Evolutionary conservation across 164 flowering plant genomes (phyloP).

Genomic region (Chimonanthus salicifolius): DNA sequence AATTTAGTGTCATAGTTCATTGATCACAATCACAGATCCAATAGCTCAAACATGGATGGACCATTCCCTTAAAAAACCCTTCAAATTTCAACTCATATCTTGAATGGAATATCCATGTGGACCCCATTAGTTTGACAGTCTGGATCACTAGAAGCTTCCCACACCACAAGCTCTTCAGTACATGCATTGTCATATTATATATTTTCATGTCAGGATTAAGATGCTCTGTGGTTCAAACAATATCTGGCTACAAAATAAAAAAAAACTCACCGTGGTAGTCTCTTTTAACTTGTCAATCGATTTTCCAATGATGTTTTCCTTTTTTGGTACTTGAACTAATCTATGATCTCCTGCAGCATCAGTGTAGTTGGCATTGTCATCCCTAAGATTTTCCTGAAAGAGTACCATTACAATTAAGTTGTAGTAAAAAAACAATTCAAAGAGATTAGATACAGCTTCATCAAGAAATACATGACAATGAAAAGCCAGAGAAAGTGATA

Average conservation of each 20-base stretch:
- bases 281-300: slow-evolving; percentile 77
- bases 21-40: too few species aligned
- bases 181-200: neutral
- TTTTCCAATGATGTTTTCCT: slow-evolving; percentile 55
- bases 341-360: slow-evolving; percentile 20
- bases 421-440: neutral
- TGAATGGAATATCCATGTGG: too few species aligned
- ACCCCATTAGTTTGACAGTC: neutral
- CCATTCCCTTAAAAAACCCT: too few species aligned
- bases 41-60: too few species aligned
- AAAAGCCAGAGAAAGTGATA: too few species aligned
- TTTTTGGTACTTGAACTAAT: slow-evolving; percentile 49
- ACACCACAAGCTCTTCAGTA: neutral
- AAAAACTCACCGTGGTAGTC: slow-evolving; percentile 61
- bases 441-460: neutral
- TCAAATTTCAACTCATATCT: too few species aligned
- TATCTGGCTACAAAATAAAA: neutral
- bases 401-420: neutral
- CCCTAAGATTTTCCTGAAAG: slow-evolving; percentile 35
- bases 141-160: neutral
- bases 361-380: slow-evolving; percentile 17
- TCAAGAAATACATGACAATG: too few species aligned
- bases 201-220: neutral
- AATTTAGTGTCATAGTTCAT: too few species aligned
- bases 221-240: neutral